phyloP scores from a whole-genome alignment of 1,284 basidiomycete species.

The Albatrellus sp. region DNA sequence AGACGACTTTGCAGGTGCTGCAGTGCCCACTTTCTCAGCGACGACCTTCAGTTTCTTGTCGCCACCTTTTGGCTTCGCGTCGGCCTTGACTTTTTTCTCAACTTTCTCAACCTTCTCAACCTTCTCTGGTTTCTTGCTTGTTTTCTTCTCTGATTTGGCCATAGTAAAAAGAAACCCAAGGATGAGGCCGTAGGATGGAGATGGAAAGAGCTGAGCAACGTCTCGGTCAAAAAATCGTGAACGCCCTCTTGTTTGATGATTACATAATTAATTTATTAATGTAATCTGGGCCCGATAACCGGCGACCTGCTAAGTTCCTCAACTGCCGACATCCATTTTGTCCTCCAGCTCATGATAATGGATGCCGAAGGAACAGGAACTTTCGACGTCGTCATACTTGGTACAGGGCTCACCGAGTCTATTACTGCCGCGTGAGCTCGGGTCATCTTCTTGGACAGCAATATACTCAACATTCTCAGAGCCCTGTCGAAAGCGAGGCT shows the following conservation, averaged over 20 bases:
- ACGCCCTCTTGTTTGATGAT: not conserved
- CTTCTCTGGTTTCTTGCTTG: slow-evolving; percentile 25
- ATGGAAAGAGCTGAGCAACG: slow-evolving; percentile 1
- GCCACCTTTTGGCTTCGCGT: slow-evolving; percentile 27
- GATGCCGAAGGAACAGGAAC: slow-evolving; percentile 11
- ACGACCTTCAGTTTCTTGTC: slow-evolving; percentile 19
- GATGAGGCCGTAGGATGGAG: slow-evolving; percentile 8
- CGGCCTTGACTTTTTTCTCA: slow-evolving; percentile 30
- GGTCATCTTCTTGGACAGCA: slow-evolving; percentile 4
- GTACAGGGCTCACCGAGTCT: slow-evolving; percentile 82
- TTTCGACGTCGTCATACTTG: slow-evolving; percentile 78
- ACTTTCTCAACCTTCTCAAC: slow-evolving; percentile 30
- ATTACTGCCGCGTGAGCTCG: slow-evolving; percentile 75
- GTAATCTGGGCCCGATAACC: not conserved
- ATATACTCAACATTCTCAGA: slow-evolving; percentile 28
- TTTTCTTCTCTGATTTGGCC: slow-evolving; percentile 32
- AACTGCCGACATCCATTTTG: no score
- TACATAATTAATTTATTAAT: slow-evolving; percentile 1
- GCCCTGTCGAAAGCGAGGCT: slow-evolving; percentile 82
- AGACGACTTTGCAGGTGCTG: not conserved
- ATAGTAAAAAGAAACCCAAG: slow-evolving; percentile 16
- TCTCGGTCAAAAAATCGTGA: slow-evolving; percentile 8
- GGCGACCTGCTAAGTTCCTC: not conserved
- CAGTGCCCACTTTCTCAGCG: slow-evolving; percentile 12
- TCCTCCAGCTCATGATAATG: no score